Percentiles rank a stretch among this genome's conserved stretches.
phyloP scores from a whole-genome alignment of 768 basidiomycete genomes.

The Termitomyces sp. region DNA sequence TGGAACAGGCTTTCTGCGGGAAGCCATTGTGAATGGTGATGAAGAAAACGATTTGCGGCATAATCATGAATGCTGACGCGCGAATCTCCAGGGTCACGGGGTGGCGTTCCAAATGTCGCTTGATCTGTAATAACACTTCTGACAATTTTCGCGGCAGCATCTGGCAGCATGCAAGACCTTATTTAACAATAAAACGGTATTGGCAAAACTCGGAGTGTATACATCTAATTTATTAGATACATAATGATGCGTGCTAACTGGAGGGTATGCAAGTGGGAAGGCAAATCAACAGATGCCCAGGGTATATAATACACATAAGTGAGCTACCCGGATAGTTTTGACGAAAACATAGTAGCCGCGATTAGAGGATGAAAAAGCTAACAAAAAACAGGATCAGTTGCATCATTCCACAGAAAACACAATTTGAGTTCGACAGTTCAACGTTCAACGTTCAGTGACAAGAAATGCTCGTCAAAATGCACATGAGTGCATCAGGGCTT shows the following conservation, averaged over 20 bases:
- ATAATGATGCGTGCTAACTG: not conserved
- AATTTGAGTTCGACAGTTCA: not conserved
- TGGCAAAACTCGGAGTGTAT: not conserved
- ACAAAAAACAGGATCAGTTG: not conserved
- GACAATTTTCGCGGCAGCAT: too few relatives aligned
- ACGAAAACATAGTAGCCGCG: too few relatives aligned
- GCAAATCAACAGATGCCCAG: not conserved
- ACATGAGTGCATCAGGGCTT: conserved; percentile 17
- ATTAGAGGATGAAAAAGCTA: not conserved
- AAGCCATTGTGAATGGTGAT: conserved; percentile 6
- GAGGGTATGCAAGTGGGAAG: not conserved
- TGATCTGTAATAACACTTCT: too few relatives aligned
- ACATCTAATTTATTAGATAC: not conserved
- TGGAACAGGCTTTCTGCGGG: conserved; percentile 8
- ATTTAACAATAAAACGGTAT: too few relatives aligned
- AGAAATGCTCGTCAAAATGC: conserved; percentile 4
- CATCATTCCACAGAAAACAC: not conserved
- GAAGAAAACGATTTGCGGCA: not conserved
- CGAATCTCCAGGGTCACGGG: conserved; percentile 6
- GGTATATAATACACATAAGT: not conserved
- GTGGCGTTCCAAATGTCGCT: not conserved
- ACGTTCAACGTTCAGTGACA: not conserved
- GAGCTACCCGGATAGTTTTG: not conserved
- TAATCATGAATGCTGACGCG: conserved; percentile 2
- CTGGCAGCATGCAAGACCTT: too few relatives aligned